Evolutionary conservation across 345 rosid genomes (phyloP), one percentile per base, ranked within the genome.

Genomic region (Gossypium thurberi): DNA sequence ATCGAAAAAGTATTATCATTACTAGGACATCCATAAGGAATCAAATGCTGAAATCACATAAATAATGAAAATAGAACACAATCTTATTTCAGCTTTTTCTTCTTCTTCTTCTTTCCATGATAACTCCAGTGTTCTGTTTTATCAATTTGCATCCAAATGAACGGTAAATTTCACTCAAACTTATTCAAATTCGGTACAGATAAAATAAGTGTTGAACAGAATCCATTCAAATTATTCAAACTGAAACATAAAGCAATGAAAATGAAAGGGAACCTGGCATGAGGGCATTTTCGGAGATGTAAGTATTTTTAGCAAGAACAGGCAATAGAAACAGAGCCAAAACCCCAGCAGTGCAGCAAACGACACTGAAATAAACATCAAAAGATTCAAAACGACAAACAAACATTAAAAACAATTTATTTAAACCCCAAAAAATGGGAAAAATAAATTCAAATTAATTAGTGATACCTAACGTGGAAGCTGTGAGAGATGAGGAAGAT

Each of bases 221-320:
- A 26, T 20, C 3, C 2, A 44, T 44, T 50, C 37, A 26, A 68
- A 69, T 68, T 69, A 51, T 51, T 69, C 40, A 69, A 62, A 57
- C 10, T 25, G 40, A 42, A 26, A 58, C 52, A 47, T 43, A 50
- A 33, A 17, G 52, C 51, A 65, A 48, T 48, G 74, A 47, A 57
- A 71, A 67, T 43, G 77, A n/a, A 69, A n/a, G 20, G 6, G 53
- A 44, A 94, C 99, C 97, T 82, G 98, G 98, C 97, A 95, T 89
- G 72, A 95, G 90, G 62, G 98, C 99, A 77, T 95, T 95, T 86
- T 95, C 99, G 25, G 99, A 95, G 71, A 91, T 86, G 86, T 92
- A 88, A 74, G 99, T 91, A 87, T 85, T 95, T 89, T 92, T 92
- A 62, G 97, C 97, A 40, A 95, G 89, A 40, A 89, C 84, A 42